phyloP scores from a whole-genome alignment of 306 rosid genomes.

The Lathyrus aphaca region DNA sequence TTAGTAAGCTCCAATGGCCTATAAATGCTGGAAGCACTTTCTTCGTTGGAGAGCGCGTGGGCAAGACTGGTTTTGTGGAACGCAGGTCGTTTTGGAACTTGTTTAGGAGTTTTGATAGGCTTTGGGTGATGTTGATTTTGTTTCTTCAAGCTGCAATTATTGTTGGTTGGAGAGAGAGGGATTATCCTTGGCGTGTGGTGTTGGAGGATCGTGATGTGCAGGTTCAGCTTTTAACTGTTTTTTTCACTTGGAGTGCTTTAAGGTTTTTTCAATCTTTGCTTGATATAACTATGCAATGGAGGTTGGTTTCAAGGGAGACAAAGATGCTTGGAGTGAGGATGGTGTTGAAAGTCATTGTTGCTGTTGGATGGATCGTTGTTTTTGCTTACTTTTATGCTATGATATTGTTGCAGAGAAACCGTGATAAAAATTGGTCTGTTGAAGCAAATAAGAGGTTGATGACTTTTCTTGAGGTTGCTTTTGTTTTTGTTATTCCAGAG shows the following conservation, averaged over 20 bases:
- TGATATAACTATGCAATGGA: slow-evolving; percentile 70
- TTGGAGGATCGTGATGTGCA: slow-evolving; percentile 51
- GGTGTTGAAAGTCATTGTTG: slow-evolving; percentile 64
- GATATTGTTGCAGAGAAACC: slow-evolving; percentile 64
- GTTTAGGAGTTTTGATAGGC: slow-evolving; percentile 75
- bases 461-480: slow-evolving; percentile 56
- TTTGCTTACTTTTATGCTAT: slow-evolving; percentile 59
- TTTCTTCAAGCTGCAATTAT: slow-evolving; percentile 77
- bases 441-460: slow-evolving; percentile 56
- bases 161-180: slow-evolving; percentile 64
- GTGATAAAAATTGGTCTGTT: slow-evolving; percentile 59
- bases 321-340: slow-evolving; percentile 59
- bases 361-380: slow-evolving; percentile 61
- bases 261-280: slow-evolving; percentile 75
- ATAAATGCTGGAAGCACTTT: slow-evolving; percentile 61
- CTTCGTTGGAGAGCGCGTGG: slow-evolving; percentile 48
- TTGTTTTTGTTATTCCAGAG: slow-evolving; percentile 70
- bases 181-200: slow-evolving; percentile 62
- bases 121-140: slow-evolving; percentile 80
- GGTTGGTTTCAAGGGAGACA: slow-evolving; percentile 70
- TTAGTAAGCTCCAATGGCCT: slow-evolving; percentile 81
- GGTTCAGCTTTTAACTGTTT: slow-evolving; percentile 59
- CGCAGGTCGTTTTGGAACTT: slow-evolving; percentile 88
- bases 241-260: slow-evolving; percentile 78
- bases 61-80: slow-evolving; percentile 88